Evolutionary conservation across 2,329 filamentous ascomycete species (phyloP).

Genomic region (Achaetomium macrosporum): DNA sequence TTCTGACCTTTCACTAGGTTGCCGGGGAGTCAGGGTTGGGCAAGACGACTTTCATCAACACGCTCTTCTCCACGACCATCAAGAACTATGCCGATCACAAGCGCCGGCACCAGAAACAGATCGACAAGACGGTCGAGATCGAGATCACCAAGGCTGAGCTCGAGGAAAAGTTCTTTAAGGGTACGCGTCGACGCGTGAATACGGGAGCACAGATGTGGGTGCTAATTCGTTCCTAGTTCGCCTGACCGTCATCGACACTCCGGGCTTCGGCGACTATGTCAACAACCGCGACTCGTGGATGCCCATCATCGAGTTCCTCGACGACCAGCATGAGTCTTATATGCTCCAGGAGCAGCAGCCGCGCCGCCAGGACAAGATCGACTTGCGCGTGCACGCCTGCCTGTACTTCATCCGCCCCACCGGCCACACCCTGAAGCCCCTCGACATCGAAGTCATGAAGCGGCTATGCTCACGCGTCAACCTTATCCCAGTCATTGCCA

Average conservation of each 20-base stretch:
- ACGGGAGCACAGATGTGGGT: not conserved
- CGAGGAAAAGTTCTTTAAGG: slow-evolving; percentile 99
- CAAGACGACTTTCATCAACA: slow-evolving; percentile 99
- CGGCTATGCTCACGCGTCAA: slow-evolving; percentile 96
- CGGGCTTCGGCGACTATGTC: slow-evolving; percentile 98
- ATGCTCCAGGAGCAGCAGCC: slow-evolving; percentile 99
- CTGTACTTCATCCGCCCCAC: slow-evolving; percentile 99
- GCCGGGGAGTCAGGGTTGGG: slow-evolving; percentile 96
- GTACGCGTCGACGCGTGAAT: slow-evolving; percentile 45
- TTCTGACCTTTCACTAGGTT: slow-evolving; percentile 52
- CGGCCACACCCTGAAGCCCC: slow-evolving; percentile 94
- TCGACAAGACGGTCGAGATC: slow-evolving; percentile 99
- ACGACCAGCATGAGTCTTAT: slow-evolving; percentile 99
- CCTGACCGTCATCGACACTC: slow-evolving; percentile 97
- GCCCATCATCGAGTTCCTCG: slow-evolving; percentile 99
- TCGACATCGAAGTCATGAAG: slow-evolving; percentile 99
- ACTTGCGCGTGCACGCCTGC: slow-evolving; percentile 96
- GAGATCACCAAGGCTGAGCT: slow-evolving; percentile 99
- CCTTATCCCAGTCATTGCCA: slow-evolving; percentile 95
- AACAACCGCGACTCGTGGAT: slow-evolving; percentile 99
- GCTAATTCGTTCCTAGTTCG: slow-evolving; percentile 59
- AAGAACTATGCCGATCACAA: slow-evolving; percentile 99
- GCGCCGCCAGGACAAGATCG: slow-evolving; percentile 96
- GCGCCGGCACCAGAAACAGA: slow-evolving; percentile 97
- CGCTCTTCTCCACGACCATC: slow-evolving; percentile 98